Evolutionary conservation across 1,284 basidiomycete genomes (phyloP).

Genomic region (Malassezia dermatis): DNA sequence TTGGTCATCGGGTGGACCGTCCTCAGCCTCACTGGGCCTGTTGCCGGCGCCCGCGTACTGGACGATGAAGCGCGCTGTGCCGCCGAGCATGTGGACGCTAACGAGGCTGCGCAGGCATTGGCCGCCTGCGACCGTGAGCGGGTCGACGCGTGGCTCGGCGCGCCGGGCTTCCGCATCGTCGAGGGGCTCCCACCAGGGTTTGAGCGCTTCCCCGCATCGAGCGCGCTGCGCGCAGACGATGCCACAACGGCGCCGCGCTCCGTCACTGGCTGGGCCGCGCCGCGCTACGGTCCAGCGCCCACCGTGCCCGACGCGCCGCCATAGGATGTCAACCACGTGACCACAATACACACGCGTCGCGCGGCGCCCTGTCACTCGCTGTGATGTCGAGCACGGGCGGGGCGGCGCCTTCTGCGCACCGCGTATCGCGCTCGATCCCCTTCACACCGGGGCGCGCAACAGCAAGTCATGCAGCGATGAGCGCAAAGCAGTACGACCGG

Average conservation of each 20-base stretch:
- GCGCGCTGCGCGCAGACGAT: not conserved
- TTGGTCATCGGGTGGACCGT: constrained; percentile 82
- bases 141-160: constrained; percentile 13
- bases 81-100: not conserved
- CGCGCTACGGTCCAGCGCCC: constrained; percentile 19
- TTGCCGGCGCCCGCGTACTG: constrained; percentile 52
- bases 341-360: not conserved
- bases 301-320: not conserved
- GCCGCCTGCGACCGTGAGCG: constrained; percentile 12
- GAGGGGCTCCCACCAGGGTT: constrained; percentile 14
- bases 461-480: constrained; percentile 3
- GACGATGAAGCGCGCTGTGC: constrained; percentile 45
- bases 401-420: constrained; percentile 14
- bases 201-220: not conserved
- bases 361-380: not conserved
- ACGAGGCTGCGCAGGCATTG: not conserved
- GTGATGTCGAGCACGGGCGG: constrained; percentile 6
- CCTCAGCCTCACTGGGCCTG: constrained; percentile 52
- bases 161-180: not conserved
- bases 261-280: constrained; percentile 31
- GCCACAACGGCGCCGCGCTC: constrained; percentile 9
- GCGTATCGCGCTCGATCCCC: constrained; percentile 17
- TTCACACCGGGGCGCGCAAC: constrained; percentile 14
- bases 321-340: not conserved
- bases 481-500: constrained; percentile 14